Evolutionary conservation across 805 yeast species (phyloP).

Genomic region (Lipomyces chichibuensis): DNA sequence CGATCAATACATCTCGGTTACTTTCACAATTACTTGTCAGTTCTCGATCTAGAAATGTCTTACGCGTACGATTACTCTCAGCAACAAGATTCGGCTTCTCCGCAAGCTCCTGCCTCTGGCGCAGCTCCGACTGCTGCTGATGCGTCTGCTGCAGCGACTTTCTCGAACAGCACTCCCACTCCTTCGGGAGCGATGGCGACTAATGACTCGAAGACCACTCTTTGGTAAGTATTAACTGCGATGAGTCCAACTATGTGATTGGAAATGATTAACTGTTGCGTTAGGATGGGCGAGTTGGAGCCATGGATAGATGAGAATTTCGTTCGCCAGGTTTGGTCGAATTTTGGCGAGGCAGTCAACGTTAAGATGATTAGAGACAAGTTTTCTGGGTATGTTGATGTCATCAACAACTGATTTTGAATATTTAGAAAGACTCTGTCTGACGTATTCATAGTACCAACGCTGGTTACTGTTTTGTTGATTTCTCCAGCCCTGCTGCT

Average conservation of each 20-base stretch:
- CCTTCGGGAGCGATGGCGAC: constrained; percentile 24
- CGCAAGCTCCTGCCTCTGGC: constrained; percentile 26
- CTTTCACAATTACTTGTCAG: neutral
- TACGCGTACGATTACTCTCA: constrained; percentile 36
- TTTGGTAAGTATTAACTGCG: constrained; percentile 39
- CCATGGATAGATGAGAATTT: constrained; percentile 77
- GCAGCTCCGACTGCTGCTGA: constrained; percentile 22
- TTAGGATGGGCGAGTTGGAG: constrained; percentile 80
- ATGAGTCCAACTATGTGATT: neutral
- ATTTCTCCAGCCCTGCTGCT: constrained; percentile 61
- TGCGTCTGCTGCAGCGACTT: constrained; percentile 31
- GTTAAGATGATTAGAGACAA: constrained; percentile 76
- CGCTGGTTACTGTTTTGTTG: constrained; percentile 82
- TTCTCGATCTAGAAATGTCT: constrained; percentile 24
- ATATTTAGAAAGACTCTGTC: neutral
- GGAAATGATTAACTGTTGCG: constrained; percentile 1
- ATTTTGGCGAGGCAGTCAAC: constrained; percentile 63
- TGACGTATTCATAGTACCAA: constrained; percentile 43
- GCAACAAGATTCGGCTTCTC: constrained; percentile 34
- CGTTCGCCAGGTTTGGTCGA: constrained; percentile 69
- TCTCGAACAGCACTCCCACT: constrained; percentile 25
- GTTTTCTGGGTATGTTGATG: constrained; percentile 42
- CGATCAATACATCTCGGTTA: neutral
- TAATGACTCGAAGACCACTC: constrained; percentile 42
- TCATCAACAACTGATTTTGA: neutral